phyloP scores from a whole-genome alignment of 2,329 filamentous ascomycete species.

The Neurospora sp. region DNA sequence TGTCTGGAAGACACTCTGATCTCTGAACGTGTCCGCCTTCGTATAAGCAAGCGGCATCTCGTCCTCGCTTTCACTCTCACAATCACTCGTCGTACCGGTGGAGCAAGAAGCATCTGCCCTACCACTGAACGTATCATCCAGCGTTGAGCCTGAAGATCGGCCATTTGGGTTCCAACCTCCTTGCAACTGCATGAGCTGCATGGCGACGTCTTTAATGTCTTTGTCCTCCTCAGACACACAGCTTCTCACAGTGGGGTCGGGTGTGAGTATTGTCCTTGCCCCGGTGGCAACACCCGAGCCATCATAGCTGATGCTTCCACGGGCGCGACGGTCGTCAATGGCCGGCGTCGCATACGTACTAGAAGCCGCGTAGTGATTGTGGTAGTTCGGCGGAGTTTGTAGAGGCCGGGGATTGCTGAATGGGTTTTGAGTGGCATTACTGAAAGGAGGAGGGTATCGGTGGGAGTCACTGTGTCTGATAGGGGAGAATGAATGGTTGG shows the following conservation, averaged over 20 bases:
- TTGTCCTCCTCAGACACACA: slow-evolving; percentile 91
- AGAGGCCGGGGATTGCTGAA: slow-evolving; percentile 69
- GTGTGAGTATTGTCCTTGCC: slow-evolving; percentile 69
- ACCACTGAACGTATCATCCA: slow-evolving; percentile 89
- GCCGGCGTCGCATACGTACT: slow-evolving; percentile 53
- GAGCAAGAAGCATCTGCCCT: slow-evolving; percentile 77
- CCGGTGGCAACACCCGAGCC: slow-evolving; percentile 24
- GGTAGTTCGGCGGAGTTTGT: slow-evolving; percentile 75
- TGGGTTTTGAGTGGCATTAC: slow-evolving; percentile 65
- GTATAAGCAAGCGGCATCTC: slow-evolving; percentile 51
- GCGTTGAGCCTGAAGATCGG: slow-evolving; percentile 82
- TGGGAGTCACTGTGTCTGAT: slow-evolving; percentile 69
- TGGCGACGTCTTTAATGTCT: slow-evolving; percentile 89
- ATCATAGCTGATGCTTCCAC: slow-evolving; percentile 49
- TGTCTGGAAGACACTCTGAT: slow-evolving; percentile 38
- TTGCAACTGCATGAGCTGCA: slow-evolving; percentile 91
- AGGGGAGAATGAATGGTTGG: slow-evolving; percentile 93
- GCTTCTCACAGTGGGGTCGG: slow-evolving; percentile 93
- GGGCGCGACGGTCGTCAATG: slow-evolving; percentile 53
- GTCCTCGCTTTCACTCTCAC: slow-evolving; percentile 56
- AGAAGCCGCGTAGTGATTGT: slow-evolving; percentile 41
- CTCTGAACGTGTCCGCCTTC: slow-evolving; percentile 37
- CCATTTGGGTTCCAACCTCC: slow-evolving; percentile 91
- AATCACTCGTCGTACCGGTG: slow-evolving; percentile 73
- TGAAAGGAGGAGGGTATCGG: slow-evolving; percentile 64